Base-by-base conservation (phyloP, 2,329 filamentous ascomycete genomes). In the Hirsutella thompsonii region DNA sequence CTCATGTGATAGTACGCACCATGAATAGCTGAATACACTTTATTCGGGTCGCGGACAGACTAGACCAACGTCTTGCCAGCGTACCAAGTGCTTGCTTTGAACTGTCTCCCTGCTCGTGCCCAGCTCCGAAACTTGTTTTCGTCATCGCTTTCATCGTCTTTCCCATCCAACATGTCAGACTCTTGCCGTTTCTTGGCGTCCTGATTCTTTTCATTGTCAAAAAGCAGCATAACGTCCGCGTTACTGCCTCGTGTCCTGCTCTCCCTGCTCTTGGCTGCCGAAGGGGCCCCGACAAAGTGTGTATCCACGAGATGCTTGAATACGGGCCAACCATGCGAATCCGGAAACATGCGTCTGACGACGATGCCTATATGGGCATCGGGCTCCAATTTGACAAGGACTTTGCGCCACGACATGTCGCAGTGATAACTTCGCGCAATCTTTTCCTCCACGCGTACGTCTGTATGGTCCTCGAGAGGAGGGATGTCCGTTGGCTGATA, bases 271-370 rank as follows among this genome's bases (percentile, higher is more conserved):
- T 5, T 13, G n/a, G 30, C 10, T 5, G 11, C n/a, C 5, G 30
- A 32, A 14, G 6, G 8, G 5, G 10, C 30, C 30, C 30, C 30
- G 14, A 5, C 23, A 21, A 38, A 38, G 23, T 38, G 36, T 8
- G 36, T 10, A 26, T 36, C 21, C 16, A 28, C 18, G 5, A 32
- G 38, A n/a, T 98, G 39, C 33, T 40, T 89, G 38, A 96, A 69
- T 1, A 98, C 92, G 1, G 92, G 90, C 92, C 92, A 98, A 2
- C 92, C 92, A 52, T 94, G 94, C 0, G 92, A 92, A 55, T 98
- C 98, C 42, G 88, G 82, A 58, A 98, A 98, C 81, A 88, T 94
- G 42, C 92, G 81, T 14, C 92, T 82, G 20, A 98, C 92, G 45
- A 95, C 83, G 18, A 40, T 40, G 32, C 33, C 36, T 20, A 35